A percentile compares a stretch with the other conserved stretches of the same genome.
phyloP scores from a whole-genome alignment of 2,329 filamentous ascomycete genomes.

The Apiospora phragmitis region DNA sequence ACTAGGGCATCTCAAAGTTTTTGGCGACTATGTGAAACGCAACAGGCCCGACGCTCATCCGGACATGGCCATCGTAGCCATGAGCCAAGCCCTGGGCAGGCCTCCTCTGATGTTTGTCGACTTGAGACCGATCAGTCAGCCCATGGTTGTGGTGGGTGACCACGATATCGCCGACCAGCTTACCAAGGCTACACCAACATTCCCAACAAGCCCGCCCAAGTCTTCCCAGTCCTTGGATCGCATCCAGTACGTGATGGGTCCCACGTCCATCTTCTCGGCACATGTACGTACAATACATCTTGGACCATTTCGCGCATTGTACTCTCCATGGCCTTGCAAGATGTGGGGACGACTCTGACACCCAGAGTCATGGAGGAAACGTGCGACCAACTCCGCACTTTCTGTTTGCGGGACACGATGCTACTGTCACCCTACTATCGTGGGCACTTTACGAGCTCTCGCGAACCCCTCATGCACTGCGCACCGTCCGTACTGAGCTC shows the following conservation, averaged over 20 bases:
- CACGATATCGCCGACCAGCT: background rate
- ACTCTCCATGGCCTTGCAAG: background rate
- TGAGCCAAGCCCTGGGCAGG: background rate
- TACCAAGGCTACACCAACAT: background rate
- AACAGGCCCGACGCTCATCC: background rate
- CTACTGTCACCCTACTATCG: constrained; percentile 23
- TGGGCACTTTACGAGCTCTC: constrained; percentile 19
- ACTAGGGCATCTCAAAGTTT: background rate
- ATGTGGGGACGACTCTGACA: background rate
- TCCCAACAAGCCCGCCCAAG: background rate
- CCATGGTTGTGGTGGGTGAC: background rate
- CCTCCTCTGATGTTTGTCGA: background rate
- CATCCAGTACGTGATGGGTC: background rate
- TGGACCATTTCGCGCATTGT: background rate
- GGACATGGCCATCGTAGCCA: background rate
- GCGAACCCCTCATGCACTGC: constrained; percentile 18
- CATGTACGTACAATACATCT: background rate
- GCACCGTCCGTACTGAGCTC: constrained; percentile 23
- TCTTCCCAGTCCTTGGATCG: background rate
- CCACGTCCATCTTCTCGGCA: background rate
- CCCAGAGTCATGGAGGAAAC: background rate
- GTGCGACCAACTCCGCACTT: constrained; percentile 14
- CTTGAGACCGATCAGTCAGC: background rate
- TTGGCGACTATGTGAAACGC: background rate
- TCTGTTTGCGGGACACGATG: constrained; percentile 29